phyloP scores from a whole-genome alignment of 306 rosid species.

The Astragalus membranaceus region DNA sequence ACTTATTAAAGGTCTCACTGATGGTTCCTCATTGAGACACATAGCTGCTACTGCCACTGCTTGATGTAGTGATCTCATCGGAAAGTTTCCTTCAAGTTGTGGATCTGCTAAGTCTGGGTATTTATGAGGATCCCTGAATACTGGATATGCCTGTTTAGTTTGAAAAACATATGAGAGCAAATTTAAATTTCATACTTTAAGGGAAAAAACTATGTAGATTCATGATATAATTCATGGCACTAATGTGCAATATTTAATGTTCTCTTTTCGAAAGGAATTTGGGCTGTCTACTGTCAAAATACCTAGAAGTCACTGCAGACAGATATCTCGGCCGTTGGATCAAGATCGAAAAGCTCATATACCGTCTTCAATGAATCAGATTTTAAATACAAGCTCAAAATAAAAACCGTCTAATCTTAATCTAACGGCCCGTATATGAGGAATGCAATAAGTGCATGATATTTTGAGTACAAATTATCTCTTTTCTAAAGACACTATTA shows the following conservation, averaged over 20 bases:
- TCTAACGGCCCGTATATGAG: too few species aligned
- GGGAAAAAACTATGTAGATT: not conserved
- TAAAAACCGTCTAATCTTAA: too few species aligned
- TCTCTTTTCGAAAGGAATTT: not conserved
- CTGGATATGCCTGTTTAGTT: slow-evolving; percentile 57
- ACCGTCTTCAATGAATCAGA: too few species aligned
- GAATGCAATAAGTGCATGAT: too few species aligned
- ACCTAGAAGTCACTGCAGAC: too few species aligned
- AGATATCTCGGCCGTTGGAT: too few species aligned
- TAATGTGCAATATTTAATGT: not conserved
- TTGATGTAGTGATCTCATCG: slow-evolving; percentile 59
- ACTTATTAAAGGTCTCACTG: slow-evolving; percentile 65
- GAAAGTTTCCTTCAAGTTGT: slow-evolving; percentile 38
- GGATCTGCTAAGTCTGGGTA: slow-evolving; percentile 65
- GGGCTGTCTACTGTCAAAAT: too few species aligned
- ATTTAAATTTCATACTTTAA: not conserved
- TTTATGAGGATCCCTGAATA: slow-evolving; percentile 53
- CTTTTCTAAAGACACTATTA: too few species aligned
- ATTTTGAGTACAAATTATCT: too few species aligned
- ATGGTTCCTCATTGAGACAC: slow-evolving; percentile 83
- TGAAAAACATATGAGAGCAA: not conserved
- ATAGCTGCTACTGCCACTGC: slow-evolving; percentile 95
- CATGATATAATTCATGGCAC: not conserved
- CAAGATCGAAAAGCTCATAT: too few species aligned
- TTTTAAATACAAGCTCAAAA: too few species aligned